phyloP scores from a whole-genome alignment of 108 stramenopile genomes.

The Skeletonema costatum region DNA sequence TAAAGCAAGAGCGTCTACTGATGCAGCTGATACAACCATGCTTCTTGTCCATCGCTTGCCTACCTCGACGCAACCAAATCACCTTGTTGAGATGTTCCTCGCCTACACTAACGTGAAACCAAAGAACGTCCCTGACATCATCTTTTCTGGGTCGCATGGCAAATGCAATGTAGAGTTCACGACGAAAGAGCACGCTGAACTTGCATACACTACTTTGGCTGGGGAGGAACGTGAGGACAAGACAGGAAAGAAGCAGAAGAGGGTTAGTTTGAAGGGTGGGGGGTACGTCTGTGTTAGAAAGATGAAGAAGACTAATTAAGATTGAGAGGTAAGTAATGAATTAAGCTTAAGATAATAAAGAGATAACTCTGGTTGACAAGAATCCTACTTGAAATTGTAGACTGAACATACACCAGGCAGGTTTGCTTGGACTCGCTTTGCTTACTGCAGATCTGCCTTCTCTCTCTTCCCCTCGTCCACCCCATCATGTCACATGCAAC shows the following conservation, averaged over 20 bases:
- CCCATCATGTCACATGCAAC: no score
- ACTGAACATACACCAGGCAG: no score
- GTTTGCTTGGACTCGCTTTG: no score
- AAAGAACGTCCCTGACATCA: slow-evolving; percentile 61
- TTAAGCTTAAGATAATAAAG: not conserved
- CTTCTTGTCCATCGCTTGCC: slow-evolving; percentile 88
- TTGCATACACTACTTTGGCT: slow-evolving; percentile 74
- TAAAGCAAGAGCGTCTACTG: slow-evolving; percentile 23
- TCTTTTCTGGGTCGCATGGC: slow-evolving; percentile 63
- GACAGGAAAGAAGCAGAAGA: slow-evolving; percentile 84
- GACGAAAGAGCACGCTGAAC: slow-evolving; percentile 60
- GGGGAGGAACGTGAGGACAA: slow-evolving; percentile 77
- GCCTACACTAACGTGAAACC: slow-evolving; percentile 67
- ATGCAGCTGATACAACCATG: slow-evolving; percentile 32
- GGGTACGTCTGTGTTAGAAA: slow-evolving; percentile 83
- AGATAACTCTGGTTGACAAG: not conserved
- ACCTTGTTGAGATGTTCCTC: slow-evolving; percentile 75
- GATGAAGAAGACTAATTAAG: slow-evolving; percentile 53
- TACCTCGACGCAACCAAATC: slow-evolving; percentile 36
- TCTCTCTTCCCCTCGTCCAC: no score
- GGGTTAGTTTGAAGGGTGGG: slow-evolving; percentile 72
- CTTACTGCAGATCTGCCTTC: no score
- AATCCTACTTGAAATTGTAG: no score
- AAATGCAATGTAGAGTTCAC: slow-evolving; percentile 75
- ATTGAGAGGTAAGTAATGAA: not conserved